Evolutionary conservation across 805 yeast species (phyloP), one percentile per base, ranked within the genome.

Genomic region (Priceomyces haplophilus): DNA sequence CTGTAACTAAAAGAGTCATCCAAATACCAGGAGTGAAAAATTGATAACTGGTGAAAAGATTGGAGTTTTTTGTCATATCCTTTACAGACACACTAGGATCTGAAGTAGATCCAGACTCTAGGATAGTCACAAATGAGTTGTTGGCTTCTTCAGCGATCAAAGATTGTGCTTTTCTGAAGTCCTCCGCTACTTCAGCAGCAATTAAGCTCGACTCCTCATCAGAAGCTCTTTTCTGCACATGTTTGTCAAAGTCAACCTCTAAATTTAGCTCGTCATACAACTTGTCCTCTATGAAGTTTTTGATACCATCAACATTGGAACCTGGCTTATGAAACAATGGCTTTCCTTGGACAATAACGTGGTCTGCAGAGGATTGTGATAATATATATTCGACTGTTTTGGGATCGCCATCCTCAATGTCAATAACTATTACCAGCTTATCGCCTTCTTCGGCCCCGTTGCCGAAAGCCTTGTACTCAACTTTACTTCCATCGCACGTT

Each of bases 21-120:
- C 87, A 80, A 45, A 91, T 70, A 16, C 96, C 97, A 12, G 90
- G 82, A 10, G 88, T 76, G 69, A 88, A 85, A 60, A 80, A 83
- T 54, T 76, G 77, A 62, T 85, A 86, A 46, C 74, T 69, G 44
- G 79, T 76, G 61, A 86, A 84, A 43, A 85, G 63, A 42, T 75
- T 74, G 10, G 69, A 62, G 41, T 51, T 52, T 19, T 31, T 29
- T 15, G 11, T 29, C 6, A 4, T n/a, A 25, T 5, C n/a, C 10
- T 29, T 25, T 17, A 19, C 23, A 16, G 40, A 16, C 4, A 10
- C 20, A 17, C 13, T 17, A 3, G 40, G 40, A 13, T 37, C 30
- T 30, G 32, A 27, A 1, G 40, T 7, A 15, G 17, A 34, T 7
- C 35, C 16, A 1, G 42, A 12, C 18, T 51, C 62, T 30, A 55